These are phyloP conservation scores for Penicillium aurantiogriseum DNA, from an alignment of 2,329 filamentous ascomycete genomes.

Conservation along the genomic window DNA sequence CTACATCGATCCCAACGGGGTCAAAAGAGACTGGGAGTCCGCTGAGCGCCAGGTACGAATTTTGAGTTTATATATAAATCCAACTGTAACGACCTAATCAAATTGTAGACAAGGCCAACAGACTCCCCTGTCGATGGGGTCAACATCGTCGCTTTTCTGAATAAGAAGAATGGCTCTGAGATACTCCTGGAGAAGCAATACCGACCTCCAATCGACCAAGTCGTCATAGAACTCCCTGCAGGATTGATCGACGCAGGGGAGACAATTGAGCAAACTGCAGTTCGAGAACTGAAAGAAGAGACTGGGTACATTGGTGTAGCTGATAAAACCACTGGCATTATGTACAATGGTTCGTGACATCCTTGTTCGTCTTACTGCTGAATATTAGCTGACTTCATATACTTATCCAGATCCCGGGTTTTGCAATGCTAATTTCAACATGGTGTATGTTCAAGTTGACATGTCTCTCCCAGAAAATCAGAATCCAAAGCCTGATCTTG, in stretches of 20 bases:
- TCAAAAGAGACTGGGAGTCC: constrained; percentile 44
- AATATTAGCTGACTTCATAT: not conserved
- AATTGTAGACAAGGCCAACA: constrained; percentile 10
- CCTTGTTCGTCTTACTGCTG: not conserved
- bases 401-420: constrained; percentile 45
- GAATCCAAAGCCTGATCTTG: constrained; percentile 64
- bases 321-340: constrained; percentile 38
- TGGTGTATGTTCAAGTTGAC: constrained; percentile 70
- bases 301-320: constrained; percentile 59
- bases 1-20: constrained; percentile 43
- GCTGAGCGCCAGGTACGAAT: constrained; percentile 40
- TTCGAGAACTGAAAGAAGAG: constrained; percentile 60
- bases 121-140: constrained; percentile 47
- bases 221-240: constrained; percentile 60
- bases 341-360: constrained; percentile 41
- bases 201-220: constrained; percentile 56
- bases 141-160: constrained; percentile 58
- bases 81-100: not conserved
- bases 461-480: constrained; percentile 66
- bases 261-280: constrained; percentile 52
- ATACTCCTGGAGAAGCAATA: constrained; percentile 58
- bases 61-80: not conserved
- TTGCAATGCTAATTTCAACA: constrained; percentile 49
- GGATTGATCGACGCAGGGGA: constrained; percentile 59
- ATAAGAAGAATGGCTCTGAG: constrained; percentile 49